phyloP scores from a whole-genome alignment of 306 rosid genomes.

The Psophocarpus tetragonolobus region DNA sequence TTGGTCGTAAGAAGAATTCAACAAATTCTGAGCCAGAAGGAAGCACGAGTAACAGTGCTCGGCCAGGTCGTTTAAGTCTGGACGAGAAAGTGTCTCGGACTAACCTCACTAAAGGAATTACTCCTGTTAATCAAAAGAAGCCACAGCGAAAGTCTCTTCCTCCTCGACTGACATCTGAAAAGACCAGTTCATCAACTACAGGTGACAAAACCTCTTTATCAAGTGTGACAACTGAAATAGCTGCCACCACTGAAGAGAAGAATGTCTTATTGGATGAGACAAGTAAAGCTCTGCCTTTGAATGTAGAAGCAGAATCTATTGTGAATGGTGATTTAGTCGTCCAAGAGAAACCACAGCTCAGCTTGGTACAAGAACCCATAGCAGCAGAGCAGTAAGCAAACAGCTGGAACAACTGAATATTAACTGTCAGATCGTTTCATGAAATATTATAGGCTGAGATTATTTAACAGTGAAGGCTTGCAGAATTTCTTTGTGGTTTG shows the following conservation, averaged over 20 bases:
- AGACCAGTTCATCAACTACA: slow-evolving; percentile 50
- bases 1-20: slow-evolving; percentile 81
- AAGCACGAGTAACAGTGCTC: slow-evolving; percentile 42
- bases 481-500: slow-evolving; percentile 62
- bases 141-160: slow-evolving; percentile 93
- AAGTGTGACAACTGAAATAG: slow-evolving; percentile 40
- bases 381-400: slow-evolving; percentile 47
- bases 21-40: slow-evolving; percentile 54
- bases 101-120: slow-evolving; percentile 51
- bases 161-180: slow-evolving; percentile 73
- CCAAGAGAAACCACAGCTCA: slow-evolving; percentile 56
- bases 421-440: slow-evolving; percentile 39
- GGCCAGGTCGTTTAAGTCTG: slow-evolving; percentile 62
- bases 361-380: slow-evolving; percentile 50
- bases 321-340: slow-evolving; percentile 40
- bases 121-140: slow-evolving; percentile 60
- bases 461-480: slow-evolving; percentile 57
- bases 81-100: slow-evolving; percentile 66
- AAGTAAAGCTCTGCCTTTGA: slow-evolving; percentile 40
- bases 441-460: slow-evolving; percentile 57
- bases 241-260: slow-evolving; percentile 37
- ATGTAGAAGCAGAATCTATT: slow-evolving; percentile 36
- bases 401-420: slow-evolving; percentile 38
- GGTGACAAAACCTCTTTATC: slow-evolving; percentile 46
- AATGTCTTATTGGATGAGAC: slow-evolving; percentile 26